Conservation (phyloP, 2,329 filamentous ascomycete species). For the Trichoderma lentiforme region DNA sequence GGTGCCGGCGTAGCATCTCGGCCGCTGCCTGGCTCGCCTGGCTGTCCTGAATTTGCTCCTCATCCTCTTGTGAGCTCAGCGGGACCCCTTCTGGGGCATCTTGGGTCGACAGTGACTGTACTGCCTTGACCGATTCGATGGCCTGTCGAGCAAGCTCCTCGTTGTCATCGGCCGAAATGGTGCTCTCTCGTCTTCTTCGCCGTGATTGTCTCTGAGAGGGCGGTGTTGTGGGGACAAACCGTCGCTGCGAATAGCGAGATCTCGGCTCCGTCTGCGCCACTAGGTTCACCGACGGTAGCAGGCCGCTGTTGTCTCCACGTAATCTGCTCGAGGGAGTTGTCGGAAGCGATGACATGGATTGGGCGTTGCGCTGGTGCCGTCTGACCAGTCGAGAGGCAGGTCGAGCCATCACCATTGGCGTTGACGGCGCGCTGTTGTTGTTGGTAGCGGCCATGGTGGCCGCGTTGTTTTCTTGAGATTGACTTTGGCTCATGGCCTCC, state of each 20-base stretch:
- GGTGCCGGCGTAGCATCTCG: slow-evolving; percentile 65
- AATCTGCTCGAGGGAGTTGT: slow-evolving; percentile 64
- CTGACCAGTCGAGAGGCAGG: slow-evolving; percentile 47
- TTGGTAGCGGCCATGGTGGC: slow-evolving; percentile 11
- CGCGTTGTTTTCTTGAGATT: slow-evolving; percentile 31
- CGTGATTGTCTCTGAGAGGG: slow-evolving; percentile 43
- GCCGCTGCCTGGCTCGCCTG: slow-evolving; percentile 76
- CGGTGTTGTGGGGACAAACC: slow-evolving; percentile 46
- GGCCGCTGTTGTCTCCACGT: slow-evolving; percentile 45
- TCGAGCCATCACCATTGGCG: slow-evolving; percentile 52
- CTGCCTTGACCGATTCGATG: slow-evolving; percentile 51
- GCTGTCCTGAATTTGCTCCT: slow-evolving; percentile 61
- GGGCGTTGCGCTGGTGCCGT: slow-evolving; percentile 70
- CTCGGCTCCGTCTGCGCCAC: slow-evolving; percentile 58
- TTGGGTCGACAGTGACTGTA: slow-evolving; percentile 31
- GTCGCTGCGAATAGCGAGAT: slow-evolving; percentile 40
- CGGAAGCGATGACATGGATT: slow-evolving; percentile 82
- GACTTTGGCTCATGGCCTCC: slow-evolving; percentile 70
- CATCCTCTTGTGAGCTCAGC: slow-evolving; percentile 28
- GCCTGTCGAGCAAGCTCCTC: slow-evolving; percentile 56
- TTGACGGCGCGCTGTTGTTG: slow-evolving; percentile 70
- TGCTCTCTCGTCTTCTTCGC: slow-evolving; percentile 77
- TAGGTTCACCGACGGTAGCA: slow-evolving; percentile 61
- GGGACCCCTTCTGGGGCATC: slow-evolving; percentile 29
- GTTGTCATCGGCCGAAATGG: slow-evolving; percentile 68